These are phyloP conservation scores for Dryas drummondii DNA, from an alignment of 306 rosid species.

Conservation along the genomic window DNA sequence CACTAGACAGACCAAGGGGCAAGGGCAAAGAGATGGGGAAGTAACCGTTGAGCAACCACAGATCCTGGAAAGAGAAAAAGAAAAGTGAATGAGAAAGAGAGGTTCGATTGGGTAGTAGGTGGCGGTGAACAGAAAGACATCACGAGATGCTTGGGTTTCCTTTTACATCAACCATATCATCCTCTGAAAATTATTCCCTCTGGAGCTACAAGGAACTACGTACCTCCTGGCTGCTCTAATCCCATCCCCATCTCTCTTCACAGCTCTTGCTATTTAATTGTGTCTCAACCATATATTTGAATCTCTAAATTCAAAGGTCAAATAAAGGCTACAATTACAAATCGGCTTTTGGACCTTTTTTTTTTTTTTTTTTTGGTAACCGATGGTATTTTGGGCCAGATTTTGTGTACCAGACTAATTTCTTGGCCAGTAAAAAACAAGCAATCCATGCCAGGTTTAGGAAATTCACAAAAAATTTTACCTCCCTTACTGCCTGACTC, in stretches of 20 bases:
- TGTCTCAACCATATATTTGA: slow-evolving; percentile 4
- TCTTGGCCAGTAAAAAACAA: no score
- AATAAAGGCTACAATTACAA: neutral
- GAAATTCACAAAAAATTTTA: no score
- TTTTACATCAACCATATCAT: neutral
- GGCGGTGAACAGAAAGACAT: slow-evolving; percentile 28
- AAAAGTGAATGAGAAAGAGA: neutral
- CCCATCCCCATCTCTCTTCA: neutral
- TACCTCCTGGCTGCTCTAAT: neutral
- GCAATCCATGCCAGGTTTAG: no score
- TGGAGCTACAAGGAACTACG: slow-evolving; percentile 1
- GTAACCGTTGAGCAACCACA: slow-evolving; percentile 13
- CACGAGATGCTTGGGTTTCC: slow-evolving; percentile 19
- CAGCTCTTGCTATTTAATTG: neutral
- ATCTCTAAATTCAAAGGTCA: neutral
- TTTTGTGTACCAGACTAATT: no score
- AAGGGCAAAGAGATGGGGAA: slow-evolving; percentile 3
- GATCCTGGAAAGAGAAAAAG: neutral
- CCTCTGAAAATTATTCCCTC: slow-evolving; percentile 13
- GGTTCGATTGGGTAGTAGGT: slow-evolving; percentile 14
- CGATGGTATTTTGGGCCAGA: no score
- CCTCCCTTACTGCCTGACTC: no score
- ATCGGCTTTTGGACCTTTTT: no score
- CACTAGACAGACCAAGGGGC: neutral
- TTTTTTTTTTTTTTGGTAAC: no score